phyloP scores from a whole-genome alignment of 2,329 filamentous ascomycete genomes.

The Emergomyces pasteurianus region DNA sequence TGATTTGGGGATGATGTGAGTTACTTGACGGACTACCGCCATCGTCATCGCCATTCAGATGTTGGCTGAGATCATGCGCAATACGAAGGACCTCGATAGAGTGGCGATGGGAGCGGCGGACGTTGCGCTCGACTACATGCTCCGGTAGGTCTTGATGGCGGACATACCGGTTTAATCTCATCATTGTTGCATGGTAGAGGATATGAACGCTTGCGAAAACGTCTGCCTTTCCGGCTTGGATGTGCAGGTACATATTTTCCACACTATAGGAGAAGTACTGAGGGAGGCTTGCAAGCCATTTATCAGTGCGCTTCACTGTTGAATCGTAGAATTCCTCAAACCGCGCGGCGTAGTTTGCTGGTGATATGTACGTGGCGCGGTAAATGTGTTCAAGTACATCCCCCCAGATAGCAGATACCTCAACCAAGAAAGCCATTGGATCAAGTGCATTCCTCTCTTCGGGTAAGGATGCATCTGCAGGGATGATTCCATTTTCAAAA shows the following conservation, averaged over 20 bases:
- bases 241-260: constrained; percentile 46
- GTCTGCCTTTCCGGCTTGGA: constrained; percentile 43
- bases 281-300: constrained; percentile 50
- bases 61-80: constrained; percentile 29
- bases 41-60: constrained; percentile 14
- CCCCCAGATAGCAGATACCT: constrained; percentile 54
- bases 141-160: constrained; percentile 32
- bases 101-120: constrained; percentile 40
- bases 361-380: constrained; percentile 36
- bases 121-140: constrained; percentile 34
- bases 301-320: constrained; percentile 41
- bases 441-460: constrained; percentile 32
- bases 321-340: constrained; percentile 43
- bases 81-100: constrained; percentile 43
- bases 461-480: constrained; percentile 20
- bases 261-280: constrained; percentile 42
- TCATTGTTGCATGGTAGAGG: constrained; percentile 51
- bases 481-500: constrained; percentile 44
- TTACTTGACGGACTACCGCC: neutral
- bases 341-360: constrained; percentile 31
- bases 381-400: constrained; percentile 51
- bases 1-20: constrained; percentile 16
- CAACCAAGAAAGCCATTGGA: constrained; percentile 49
- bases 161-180: constrained; percentile 54
- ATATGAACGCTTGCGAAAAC: constrained; percentile 54